Conservation (phyloP, 352 stramenopile species). For the Pythium aristosporum region DNA sequence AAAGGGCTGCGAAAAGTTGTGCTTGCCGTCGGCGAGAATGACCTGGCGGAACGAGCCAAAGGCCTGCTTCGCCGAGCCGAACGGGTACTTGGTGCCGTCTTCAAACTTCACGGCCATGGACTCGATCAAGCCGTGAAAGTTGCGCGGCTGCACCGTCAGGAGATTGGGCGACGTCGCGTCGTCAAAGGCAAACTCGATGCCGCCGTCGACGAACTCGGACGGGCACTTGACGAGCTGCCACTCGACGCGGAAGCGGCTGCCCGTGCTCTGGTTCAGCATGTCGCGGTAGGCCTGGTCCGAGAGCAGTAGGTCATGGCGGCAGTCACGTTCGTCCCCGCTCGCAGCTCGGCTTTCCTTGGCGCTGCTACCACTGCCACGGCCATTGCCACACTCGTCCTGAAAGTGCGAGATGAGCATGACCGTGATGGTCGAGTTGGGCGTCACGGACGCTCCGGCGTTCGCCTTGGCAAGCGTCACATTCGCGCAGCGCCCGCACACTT, state of each 20-base stretch:
- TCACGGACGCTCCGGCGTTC: background rate
- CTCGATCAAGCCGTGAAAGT: constrained; percentile 22
- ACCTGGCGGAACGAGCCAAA: constrained; percentile 26
- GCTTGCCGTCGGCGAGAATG: constrained; percentile 13
- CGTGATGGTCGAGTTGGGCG: constrained; percentile 29
- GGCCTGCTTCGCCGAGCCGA: constrained; percentile 15
- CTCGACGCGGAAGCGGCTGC: constrained; percentile 23
- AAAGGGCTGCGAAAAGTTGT: constrained; percentile 24
- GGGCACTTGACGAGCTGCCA: constrained; percentile 25
- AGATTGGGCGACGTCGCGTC: constrained; percentile 18
- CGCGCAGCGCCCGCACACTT: constrained; percentile 23
- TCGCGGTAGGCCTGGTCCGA: constrained; percentile 29
- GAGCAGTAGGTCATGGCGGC: constrained; percentile 18
- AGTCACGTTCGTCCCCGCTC: constrained; percentile 6
- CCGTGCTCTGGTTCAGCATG: constrained; percentile 26
- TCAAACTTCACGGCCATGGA: constrained; percentile 17
- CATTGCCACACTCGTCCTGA: constrained; percentile 19
- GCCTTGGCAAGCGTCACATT: constrained; percentile 18
- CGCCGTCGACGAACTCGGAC: constrained; percentile 27
- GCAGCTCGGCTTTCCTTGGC: too few relatives aligned
- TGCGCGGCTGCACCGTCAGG: constrained; percentile 28
- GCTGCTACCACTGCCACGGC: background rate
- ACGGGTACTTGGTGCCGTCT: constrained; percentile 11
- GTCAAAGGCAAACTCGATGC: constrained; percentile 26
- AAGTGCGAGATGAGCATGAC: constrained; percentile 30